phyloP scores from a whole-genome alignment of 306 rosid genomes.

The Betula pendula region DNA sequence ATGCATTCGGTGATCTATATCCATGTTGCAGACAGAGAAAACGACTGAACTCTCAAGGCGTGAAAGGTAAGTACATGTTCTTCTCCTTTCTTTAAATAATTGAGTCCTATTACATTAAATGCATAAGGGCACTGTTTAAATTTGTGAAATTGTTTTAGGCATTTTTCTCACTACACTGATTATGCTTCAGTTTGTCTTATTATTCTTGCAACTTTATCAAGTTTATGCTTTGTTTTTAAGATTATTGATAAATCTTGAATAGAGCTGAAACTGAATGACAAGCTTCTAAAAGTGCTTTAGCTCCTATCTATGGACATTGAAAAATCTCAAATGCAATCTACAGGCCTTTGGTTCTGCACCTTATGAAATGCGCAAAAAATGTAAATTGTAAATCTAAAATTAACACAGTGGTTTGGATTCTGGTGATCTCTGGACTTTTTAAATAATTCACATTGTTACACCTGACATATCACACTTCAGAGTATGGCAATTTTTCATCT shows the following conservation, averaged over 20 bases:
- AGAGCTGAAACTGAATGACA: not conserved
- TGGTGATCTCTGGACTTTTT: not conserved
- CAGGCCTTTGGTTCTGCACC: not conserved
- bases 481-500: not conserved
- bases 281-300: not conserved
- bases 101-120: not conserved
- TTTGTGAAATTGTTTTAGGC: not conserved
- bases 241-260: not conserved
- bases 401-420: not conserved
- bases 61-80: constrained; percentile 50
- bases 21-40: constrained; percentile 42
- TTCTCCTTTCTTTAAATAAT: not conserved
- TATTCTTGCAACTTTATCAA: not conserved
- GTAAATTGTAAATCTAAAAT: not conserved
- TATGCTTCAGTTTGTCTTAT: not conserved
- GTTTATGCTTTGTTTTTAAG: not conserved
- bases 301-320: not conserved
- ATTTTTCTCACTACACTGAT: not conserved
- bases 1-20: not conserved
- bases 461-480: no score
- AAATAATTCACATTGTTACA: not conserved
- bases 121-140: not conserved
- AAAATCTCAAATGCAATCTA: not conserved
- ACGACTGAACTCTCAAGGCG: constrained; percentile 73
- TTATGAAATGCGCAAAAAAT: not conserved